phyloP scores from a whole-genome alignment of 176 grass and related monocot genomes.

The Triticum urartu region DNA sequence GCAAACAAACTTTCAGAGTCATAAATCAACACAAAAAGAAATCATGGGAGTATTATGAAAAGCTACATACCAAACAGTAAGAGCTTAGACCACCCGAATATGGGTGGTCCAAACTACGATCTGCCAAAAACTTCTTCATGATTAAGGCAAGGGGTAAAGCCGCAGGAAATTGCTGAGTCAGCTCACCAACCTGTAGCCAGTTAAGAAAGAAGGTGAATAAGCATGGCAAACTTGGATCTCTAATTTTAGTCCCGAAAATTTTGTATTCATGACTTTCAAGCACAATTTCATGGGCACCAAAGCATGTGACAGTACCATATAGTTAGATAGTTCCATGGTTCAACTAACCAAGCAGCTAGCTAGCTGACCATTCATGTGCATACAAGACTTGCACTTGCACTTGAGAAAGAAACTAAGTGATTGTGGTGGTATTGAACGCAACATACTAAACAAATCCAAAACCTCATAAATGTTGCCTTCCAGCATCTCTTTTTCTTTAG shows the following conservation, averaged over 20 bases:
- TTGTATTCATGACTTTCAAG: slow-evolving; percentile 8
- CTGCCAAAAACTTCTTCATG: slow-evolving; percentile 93
- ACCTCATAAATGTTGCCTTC: slow-evolving; percentile 12
- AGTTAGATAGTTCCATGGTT: neutral
- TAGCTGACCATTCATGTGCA: slow-evolving; percentile 19
- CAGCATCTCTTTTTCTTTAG: neutral
- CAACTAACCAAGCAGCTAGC: slow-evolving; percentile 10
- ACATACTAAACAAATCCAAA: slow-evolving; percentile 11
- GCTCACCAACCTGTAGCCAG: slow-evolving; percentile 71
- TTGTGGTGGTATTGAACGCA: neutral
- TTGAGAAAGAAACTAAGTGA: neutral
- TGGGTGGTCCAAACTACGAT: slow-evolving; percentile 89
- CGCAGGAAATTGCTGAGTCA: slow-evolving; percentile 86
- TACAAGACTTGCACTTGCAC: neutral
- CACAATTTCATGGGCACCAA: slow-evolving; percentile 7
- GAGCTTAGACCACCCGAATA: slow-evolving; percentile 99
- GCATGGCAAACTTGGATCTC: slow-evolving; percentile 1
- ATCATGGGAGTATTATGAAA: neutral
- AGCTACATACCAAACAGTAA: slow-evolving; percentile 81
- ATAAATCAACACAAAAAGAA: slow-evolving; percentile 11
- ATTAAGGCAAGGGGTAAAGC: slow-evolving; percentile 87
- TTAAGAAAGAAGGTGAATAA: slow-evolving; percentile 12
- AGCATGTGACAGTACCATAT: neutral
- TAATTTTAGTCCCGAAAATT: slow-evolving; percentile 3
- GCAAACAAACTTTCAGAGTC: slow-evolving; percentile 8